phyloP scores from a whole-genome alignment of 208 protist genomes.

The Acanthamoeba triangularis region DNA sequence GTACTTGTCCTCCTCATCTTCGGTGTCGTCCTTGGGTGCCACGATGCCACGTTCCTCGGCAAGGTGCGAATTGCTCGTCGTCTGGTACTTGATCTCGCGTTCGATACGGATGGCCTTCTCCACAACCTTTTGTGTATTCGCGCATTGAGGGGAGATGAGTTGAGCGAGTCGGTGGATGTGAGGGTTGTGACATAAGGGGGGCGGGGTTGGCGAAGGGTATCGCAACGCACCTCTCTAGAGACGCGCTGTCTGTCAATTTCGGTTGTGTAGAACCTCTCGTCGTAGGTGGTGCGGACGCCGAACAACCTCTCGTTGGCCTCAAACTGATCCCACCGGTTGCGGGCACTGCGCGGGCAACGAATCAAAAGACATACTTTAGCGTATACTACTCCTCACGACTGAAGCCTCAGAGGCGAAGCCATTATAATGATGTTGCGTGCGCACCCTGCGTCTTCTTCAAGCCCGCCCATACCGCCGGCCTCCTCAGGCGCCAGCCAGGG shows the following conservation, averaged over 20 bases:
- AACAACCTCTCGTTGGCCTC: slow-evolving; percentile 60
- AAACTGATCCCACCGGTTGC: slow-evolving; percentile 57
- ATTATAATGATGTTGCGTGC: not conserved
- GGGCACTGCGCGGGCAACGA: not conserved
- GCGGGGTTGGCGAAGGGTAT: not conserved
- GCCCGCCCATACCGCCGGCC: not conserved
- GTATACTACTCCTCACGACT: not conserved
- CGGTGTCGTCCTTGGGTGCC: slow-evolving; percentile 22
- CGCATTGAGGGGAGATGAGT: not conserved
- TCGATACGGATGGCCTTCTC: slow-evolving; percentile 55
- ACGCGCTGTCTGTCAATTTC: slow-evolving; percentile 44
- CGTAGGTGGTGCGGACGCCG: slow-evolving; percentile 54
- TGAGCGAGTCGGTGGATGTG: not conserved
- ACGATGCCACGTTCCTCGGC: slow-evolving; percentile 55
- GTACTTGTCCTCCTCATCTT: slow-evolving; percentile 69
- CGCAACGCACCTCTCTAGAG: not conserved
- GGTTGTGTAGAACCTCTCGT: slow-evolving; percentile 54
- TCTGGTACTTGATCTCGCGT: not conserved
- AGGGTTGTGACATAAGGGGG: not conserved
- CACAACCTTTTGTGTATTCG: not conserved
- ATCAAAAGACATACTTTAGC: too few species aligned
- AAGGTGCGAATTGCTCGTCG: slow-evolving; percentile 8
- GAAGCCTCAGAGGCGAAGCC: not conserved
- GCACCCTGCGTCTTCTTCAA: slow-evolving; percentile 29
- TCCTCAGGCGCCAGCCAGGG: slow-evolving; percentile 21